phyloP scores from a whole-genome alignment of 805 yeast species.

The Starmerella etchellsii region DNA sequence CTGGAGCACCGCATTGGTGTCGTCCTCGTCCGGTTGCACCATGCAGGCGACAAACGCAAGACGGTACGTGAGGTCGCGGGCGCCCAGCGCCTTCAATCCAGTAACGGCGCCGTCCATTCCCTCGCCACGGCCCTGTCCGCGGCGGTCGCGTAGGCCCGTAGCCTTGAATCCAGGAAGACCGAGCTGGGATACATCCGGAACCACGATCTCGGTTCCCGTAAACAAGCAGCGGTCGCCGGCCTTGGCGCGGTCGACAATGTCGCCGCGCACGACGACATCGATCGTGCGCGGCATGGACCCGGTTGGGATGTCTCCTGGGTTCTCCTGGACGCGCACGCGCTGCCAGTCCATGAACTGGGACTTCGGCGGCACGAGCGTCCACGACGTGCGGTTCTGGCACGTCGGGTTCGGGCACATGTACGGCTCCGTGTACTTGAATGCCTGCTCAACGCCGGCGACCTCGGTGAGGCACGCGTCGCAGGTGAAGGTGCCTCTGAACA shows the following conservation, averaged over 20 bases:
- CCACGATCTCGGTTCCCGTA: conserved; percentile 87
- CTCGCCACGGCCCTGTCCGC: conserved; percentile 46
- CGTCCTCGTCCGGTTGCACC: conserved; percentile 47
- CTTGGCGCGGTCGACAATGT: conserved; percentile 86
- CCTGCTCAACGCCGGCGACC: conserved; percentile 82
- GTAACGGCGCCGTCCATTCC: conserved; percentile 73
- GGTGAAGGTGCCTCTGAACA: conserved; percentile 71
- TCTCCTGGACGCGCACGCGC: conserved; percentile 86
- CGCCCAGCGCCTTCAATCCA: conserved; percentile 87
- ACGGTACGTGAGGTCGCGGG: conserved; percentile 81
- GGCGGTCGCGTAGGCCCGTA: conserved; percentile 53
- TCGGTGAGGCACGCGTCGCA: conserved; percentile 81
- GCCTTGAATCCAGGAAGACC: conserved; percentile 95
- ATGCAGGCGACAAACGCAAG: conserved; percentile 87
- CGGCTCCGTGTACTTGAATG: conserved; percentile 89
- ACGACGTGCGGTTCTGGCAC: conserved; percentile 73
- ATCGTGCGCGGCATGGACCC: conserved; percentile 98
- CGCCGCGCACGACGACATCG: conserved; percentile 87
- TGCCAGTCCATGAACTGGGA: conserved; percentile 95
- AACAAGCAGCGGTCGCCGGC: conserved; percentile 94
- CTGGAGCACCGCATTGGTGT: conserved; percentile 9
- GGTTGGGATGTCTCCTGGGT: conserved; percentile 91
- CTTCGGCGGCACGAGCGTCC: conserved; percentile 74
- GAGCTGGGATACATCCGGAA: conserved; percentile 86
- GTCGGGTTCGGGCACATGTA: conserved; percentile 77